phyloP scores from a whole-genome alignment of 495 filamentous ascomycete genomes.

The Penicillium crystallinum region DNA sequence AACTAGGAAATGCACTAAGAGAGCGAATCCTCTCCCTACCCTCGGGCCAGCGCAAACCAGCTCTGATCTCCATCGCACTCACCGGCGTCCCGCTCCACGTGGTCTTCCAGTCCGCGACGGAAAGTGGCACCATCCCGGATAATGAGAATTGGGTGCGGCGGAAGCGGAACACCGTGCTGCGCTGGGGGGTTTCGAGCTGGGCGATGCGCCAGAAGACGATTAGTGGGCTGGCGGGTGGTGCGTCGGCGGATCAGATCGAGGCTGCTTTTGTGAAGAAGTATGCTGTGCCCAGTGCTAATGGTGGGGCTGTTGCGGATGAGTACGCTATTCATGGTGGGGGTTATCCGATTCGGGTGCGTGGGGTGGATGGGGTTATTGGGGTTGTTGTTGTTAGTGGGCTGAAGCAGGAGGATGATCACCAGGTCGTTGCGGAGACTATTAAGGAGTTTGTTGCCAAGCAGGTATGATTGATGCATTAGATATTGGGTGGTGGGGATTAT shows the following conservation, averaged over 20 bases:
- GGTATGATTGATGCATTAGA: not conserved
- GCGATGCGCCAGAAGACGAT: conserved; percentile 57
- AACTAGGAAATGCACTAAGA: conserved; percentile 59
- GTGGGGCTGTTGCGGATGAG: conserved; percentile 46
- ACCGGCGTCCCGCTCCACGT: conserved; percentile 43
- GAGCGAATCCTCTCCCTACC: conserved; percentile 53
- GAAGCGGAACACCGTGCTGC: conserved; percentile 63
- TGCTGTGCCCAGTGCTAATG: conserved; percentile 36
- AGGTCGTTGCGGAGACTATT: conserved; percentile 63
- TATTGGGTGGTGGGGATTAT: too few species aligned
- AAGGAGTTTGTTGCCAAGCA: conserved; percentile 37
- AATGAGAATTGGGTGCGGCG: conserved; percentile 57
- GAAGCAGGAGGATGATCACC: conserved; percentile 74
- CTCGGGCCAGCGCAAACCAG: conserved; percentile 41
- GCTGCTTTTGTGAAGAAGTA: conserved; percentile 53
- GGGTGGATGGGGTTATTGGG: conserved; percentile 67
- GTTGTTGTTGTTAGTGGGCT: conserved; percentile 72
- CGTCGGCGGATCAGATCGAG: conserved; percentile 44
- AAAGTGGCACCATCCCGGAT: conserved; percentile 55
- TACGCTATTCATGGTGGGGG: conserved; percentile 76
- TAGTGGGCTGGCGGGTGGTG: conserved; percentile 11
- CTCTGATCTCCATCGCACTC: conserved; percentile 62
- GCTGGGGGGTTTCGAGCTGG: conserved; percentile 65
- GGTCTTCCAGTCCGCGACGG: conserved; percentile 55
- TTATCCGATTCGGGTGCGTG: conserved; percentile 61